Evolutionary conservation across 2,329 filamentous ascomycete genomes (phyloP), one percentile per base, ranked within the genome.

Genomic region (Fonsecaea pugnacius): DNA sequence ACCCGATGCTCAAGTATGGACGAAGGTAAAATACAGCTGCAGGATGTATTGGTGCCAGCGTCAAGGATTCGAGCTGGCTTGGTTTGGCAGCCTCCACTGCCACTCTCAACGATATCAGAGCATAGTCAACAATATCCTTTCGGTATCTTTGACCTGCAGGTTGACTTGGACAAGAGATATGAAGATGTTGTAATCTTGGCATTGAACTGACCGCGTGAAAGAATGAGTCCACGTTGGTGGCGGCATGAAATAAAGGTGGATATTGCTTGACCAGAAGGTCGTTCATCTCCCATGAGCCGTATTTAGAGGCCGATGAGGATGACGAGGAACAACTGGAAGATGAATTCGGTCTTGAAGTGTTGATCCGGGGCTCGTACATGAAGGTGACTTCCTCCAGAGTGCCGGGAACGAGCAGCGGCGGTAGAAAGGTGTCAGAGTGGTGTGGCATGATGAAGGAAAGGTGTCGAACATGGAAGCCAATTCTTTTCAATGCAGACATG

Each of bases 181-280:
- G 89, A 64, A 96, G 81, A 74, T 94, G 90, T 52, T 85, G 82
- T 71, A 96, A 80, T 71, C 89, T 89, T 63, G 85, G 79, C 72
- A 96, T 76, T 67, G 87, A 80, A 38, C 84, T 84, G 73, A 96
- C 82, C 55, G 90, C 90, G 68, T 87, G 84, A 71, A 94, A 88
- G 78, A 96, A 96, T 43, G 91, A 90, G 4, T 90, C 86, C 6
- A 96, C 89, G 73, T 96, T 95, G 66, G 91, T 94, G 7, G 92
- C 91, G 6, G 92, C 91, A 73, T 96, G 92, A 78, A 96, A 96
- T 2, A 96, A 80, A 5, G 92, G 91, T 58, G 91, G 91, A 73
- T 96, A 96, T 78, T 96, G 92, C 74, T 91, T 87, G 14, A 91
- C 91, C 66, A 96, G 83, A 64, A 96, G 84, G 73, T 94, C 89